Evolutionary conservation across 768 basidiomycete species (phyloP).

Genomic region (Suillus weaverae): DNA sequence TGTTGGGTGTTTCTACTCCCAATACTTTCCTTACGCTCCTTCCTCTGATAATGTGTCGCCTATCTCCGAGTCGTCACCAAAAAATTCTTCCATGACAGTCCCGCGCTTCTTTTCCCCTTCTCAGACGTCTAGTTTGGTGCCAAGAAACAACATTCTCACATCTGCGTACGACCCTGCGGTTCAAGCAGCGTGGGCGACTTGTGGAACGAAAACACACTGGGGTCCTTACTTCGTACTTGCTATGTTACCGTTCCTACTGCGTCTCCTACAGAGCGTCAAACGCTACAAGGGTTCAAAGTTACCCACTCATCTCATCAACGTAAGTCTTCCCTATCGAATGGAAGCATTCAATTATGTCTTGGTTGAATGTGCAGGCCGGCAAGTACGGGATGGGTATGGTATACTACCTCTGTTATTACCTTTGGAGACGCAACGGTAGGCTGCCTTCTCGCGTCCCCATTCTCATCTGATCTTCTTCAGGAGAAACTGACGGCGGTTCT

Average conservation of each 20-base stretch:
- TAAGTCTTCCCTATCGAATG: slow-evolving; percentile 35
- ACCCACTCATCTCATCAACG: slow-evolving; percentile 85
- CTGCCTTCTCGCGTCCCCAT: neutral
- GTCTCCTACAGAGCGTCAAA: slow-evolving; percentile 82
- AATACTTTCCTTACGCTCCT: slow-evolving; percentile 4
- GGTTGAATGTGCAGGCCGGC: slow-evolving; percentile 57
- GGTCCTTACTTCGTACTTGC: slow-evolving; percentile 57
- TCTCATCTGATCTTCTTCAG: slow-evolving; percentile 6
- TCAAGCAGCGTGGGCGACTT: slow-evolving; percentile 44
- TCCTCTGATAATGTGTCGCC: neutral
- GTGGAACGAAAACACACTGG: slow-evolving; percentile 54
- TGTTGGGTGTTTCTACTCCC: slow-evolving; percentile 69
- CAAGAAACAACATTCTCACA: neutral
- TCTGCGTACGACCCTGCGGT: slow-evolving; percentile 33
- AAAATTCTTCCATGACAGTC: neutral
- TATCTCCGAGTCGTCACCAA: neutral
- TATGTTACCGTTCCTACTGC: slow-evolving; percentile 68
- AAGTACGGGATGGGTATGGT: slow-evolving; percentile 76
- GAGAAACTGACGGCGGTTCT: slow-evolving; percentile 40
- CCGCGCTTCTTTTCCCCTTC: neutral
- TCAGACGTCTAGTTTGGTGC: neutral
- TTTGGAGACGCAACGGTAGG: slow-evolving; percentile 72
- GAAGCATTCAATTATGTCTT: neutral
- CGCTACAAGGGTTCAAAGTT: slow-evolving; percentile 81
- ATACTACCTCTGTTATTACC: slow-evolving; percentile 64